A percentile compares a stretch with the other conserved stretches of the same genome.
These are phyloP conservation scores for Rehmannia glutinosa DNA, from an alignment of 257 asterid species.

Conservation along the genomic window DNA sequence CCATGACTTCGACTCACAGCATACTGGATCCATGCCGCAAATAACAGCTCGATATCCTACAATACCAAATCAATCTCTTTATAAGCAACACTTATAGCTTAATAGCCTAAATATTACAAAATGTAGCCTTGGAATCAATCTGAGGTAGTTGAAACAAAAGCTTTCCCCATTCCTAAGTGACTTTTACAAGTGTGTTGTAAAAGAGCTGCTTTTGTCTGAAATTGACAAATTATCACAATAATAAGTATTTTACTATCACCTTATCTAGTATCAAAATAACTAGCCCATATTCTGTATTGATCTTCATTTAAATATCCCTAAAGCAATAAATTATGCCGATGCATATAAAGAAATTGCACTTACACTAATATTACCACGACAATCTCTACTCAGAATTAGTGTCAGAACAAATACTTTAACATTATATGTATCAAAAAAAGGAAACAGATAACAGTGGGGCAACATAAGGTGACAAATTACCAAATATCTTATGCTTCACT, in stretches of 20 bases:
- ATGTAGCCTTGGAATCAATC: no score
- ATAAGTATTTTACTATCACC: no score
- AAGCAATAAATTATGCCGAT: not conserved
- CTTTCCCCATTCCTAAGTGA: no score
- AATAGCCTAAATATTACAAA: no score
- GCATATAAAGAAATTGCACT: not conserved
- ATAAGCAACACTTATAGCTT: not conserved
- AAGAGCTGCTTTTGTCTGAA: no score
- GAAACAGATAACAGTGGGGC: not conserved
- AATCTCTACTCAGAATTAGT: no score
- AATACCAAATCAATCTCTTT: constrained; percentile 3
- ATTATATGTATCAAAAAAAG: not conserved
- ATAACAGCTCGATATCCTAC: constrained; percentile 87
- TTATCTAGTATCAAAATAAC: no score
- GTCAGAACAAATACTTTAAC: not conserved
- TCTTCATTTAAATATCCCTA: constrained; percentile 3
- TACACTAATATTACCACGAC: no score
- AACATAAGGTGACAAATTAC: constrained; percentile 36
- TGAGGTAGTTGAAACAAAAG: no score
- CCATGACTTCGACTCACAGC: constrained; percentile 94
- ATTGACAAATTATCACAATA: no score
- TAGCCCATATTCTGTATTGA: no score
- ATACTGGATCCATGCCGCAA: constrained; percentile 97
- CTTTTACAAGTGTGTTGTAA: no score
- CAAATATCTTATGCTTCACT: constrained; percentile 81